These are phyloP conservation scores for Cyberlindnera lachancei DNA, from an alignment of 805 yeast species.

Conservation along the genomic window DNA sequence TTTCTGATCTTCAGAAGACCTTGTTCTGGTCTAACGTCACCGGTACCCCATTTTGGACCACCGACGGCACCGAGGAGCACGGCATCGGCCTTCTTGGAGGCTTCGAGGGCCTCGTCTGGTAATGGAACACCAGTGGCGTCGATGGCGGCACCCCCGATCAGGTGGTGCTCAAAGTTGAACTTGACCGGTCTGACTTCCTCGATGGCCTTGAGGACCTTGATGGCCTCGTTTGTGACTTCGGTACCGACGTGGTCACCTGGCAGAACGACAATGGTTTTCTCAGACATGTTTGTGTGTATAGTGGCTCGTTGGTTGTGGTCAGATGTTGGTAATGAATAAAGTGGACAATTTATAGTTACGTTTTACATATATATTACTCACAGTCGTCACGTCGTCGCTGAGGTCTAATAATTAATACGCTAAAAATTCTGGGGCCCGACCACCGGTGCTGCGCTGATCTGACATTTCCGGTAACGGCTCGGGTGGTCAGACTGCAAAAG, in stretches of 20 bases:
- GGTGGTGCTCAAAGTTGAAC: conserved; percentile 73
- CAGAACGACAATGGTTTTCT: conserved; percentile 72
- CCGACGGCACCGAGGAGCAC: conserved; percentile 98
- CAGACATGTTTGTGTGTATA: conserved; percentile 5
- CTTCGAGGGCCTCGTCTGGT: conserved; percentile 75
- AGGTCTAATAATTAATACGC: no score
- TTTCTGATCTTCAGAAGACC: conserved; percentile 92
- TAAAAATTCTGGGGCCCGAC: no score
- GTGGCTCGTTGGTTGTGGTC: no score
- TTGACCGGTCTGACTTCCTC: conserved; percentile 50
- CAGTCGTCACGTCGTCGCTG: no score
- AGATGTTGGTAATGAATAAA: no score
- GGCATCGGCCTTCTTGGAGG: conserved; percentile 85
- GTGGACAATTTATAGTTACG: no score
- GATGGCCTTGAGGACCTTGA: conserved; percentile 82
- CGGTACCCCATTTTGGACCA: conserved; percentile 99
- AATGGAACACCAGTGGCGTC: conserved; percentile 94
- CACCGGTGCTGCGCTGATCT: no score
- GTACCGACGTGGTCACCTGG: conserved; percentile 98
- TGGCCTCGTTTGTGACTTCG: conserved; percentile 84
- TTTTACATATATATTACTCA: no score
- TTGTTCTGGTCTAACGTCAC: conserved; percentile 93
- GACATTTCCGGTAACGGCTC: no score
- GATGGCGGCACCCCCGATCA: conserved; percentile 97
- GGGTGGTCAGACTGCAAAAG: no score